Conservation (phyloP, 2,329 filamentous ascomycete species). For the Xylariaceae sp. region DNA sequence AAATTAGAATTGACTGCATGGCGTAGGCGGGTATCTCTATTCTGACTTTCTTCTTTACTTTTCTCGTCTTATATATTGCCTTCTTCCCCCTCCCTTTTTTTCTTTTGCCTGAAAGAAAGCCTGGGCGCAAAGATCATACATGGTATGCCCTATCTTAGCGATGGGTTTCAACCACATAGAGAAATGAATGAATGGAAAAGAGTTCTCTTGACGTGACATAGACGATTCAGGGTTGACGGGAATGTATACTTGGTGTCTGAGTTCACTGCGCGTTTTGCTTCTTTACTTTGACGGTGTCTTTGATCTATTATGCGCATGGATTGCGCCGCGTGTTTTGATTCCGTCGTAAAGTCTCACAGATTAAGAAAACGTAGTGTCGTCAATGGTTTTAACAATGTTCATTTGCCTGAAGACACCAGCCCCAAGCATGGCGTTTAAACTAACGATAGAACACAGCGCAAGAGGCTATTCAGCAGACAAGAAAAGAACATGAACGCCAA, state of each 20-base stretch:
- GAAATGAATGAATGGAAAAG: not conserved
- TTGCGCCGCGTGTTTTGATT: too few relatives aligned
- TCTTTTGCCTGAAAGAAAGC: not conserved
- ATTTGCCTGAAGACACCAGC: not conserved
- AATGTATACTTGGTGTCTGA: too few relatives aligned
- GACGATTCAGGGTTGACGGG: too few relatives aligned
- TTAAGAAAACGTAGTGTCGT: not conserved
- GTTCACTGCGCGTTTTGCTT: too few relatives aligned
- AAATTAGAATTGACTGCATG: slow-evolving; percentile 3
- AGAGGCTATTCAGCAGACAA: slow-evolving; percentile 12
- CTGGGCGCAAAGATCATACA: not conserved
- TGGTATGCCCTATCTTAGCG: not conserved
- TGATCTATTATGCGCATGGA: too few relatives aligned
- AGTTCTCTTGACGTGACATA: too few relatives aligned
- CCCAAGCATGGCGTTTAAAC: not conserved
- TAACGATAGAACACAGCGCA: not conserved
- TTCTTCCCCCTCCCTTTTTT: not conserved
- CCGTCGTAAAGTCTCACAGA: not conserved
- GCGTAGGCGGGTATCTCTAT: slow-evolving; percentile 5
- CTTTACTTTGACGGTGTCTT: too few relatives aligned
- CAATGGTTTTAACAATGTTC: not conserved
- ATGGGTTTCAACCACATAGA: not conserved
- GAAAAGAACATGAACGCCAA: not conserved
- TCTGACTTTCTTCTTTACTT: not conserved
- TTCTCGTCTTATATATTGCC: not conserved